These are phyloP conservation scores for Sclerotinia spermophila DNA, from an alignment of 2,329 filamentous ascomycete species.

Conservation along the genomic window DNA sequence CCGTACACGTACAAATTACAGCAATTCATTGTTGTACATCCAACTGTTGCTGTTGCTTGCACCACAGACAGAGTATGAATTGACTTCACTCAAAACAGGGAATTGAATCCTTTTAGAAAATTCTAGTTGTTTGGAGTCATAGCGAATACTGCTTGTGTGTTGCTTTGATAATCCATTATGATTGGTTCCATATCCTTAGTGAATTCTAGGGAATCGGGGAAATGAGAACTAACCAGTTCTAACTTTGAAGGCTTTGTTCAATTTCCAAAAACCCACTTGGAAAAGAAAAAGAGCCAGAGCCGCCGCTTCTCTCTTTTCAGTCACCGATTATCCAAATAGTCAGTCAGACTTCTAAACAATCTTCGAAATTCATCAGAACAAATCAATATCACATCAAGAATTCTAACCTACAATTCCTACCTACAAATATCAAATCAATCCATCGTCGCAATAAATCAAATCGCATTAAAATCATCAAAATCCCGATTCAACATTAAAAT, in stretches of 20 bases:
- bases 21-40: not conserved
- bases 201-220: not conserved
- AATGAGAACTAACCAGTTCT: too few relatives aligned
- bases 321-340: not conserved
- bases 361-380: not conserved
- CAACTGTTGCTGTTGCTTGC: too few relatives aligned
- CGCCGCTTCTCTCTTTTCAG: not conserved
- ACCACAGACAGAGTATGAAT: too few relatives aligned
- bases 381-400: not conserved
- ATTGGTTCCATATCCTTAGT: too few relatives aligned
- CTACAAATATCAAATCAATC: not conserved
- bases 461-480: conserved; percentile 16
- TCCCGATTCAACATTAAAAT: not conserved
- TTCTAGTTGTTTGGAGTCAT: not conserved
- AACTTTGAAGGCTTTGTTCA: not conserved
- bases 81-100: not conserved
- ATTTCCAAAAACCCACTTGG: not conserved
- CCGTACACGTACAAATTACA: not conserved
- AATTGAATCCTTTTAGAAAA: conserved; percentile 3
- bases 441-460: not conserved
- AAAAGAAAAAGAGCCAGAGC: conserved; percentile 1
- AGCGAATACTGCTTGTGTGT: not conserved
- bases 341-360: too few relatives aligned
- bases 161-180: not conserved
- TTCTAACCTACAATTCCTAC: not conserved